Base-by-base conservation (phyloP, 139 green algal genomes). In the Picochlorum costavermella region DNA sequence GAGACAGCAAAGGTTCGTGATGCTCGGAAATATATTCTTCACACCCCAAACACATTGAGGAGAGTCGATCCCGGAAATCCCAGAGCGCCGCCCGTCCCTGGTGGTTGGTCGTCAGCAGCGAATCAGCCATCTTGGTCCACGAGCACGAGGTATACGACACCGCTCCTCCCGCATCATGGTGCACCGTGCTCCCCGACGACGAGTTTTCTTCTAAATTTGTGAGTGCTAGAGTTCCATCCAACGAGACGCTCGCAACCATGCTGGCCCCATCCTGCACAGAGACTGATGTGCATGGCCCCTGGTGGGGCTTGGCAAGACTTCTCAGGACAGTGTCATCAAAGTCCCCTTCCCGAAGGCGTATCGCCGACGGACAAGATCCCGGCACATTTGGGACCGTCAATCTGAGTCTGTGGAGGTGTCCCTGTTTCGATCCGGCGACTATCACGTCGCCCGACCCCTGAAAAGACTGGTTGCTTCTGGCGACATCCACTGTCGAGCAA, bases 291-390 rank as follows among this genome's bases (percentile, higher is more conserved):
- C 58, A 64, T 1, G n/a, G 14, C 6, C 12, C 20, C 14, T 6
- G 25, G 20, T 50, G 58, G 29, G 40, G 58, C 58, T 56, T 29
- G 8, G 23, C 43, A 28, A 59, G 33, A 33, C 12, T 28, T 6
- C 2, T 30, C 50, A 64, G 58, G 12, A 57, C 20, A 20, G n/a
- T 31, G 12, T 51, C 25, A 1, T 50, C 20, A 50, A 64, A 64
- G 25, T 64, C 58, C 23, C 23, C n/a, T 36, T 64, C 58, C 20
- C n/a, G 57, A n/a, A 64, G 25, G 20, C 25, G 17, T 57, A 64
- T 64, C 12, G n/a, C n/a, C 14, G 12, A 17, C 10, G 58, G 58
- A 17, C 14, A 50, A 8, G 58, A 64, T 50, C 58, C 58, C 57
- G 58, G 58, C 5, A 51, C 12, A 8, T 23, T 57, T 50, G 58